Base-by-base conservation (phyloP, 106 monocot genomes). In the Acorus calamus region DNA sequence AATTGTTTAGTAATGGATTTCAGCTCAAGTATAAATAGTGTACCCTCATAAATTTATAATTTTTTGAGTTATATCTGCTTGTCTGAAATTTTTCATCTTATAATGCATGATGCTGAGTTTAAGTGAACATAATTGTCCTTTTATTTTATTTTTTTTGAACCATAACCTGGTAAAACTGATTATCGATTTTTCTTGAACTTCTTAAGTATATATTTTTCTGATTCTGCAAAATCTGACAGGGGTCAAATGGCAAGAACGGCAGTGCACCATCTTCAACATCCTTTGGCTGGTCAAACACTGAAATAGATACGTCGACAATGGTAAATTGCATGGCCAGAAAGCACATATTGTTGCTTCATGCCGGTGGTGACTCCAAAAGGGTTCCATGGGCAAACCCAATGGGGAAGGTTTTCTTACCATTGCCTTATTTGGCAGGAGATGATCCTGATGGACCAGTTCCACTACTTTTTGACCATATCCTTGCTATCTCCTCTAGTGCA, bases 351-450 rank as follows among this genome's bases (percentile, higher is more conserved):
- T 73, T 96, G 74, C 89, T 96, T 76, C 94, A 96, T 80, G 94
- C 94, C 69, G 94, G 94, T 52, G 94, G 94, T 47, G 94, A 96
- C 57, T 89, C 89, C 66, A 96, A 96, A 63, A 84, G 94, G 80
- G 84, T 96, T 69, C 94, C 94, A 61, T 96, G 94, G 90, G 90
- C 94, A 47, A 96, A 96, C 44, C 94, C 94, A 44, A 90, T 96
- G 94, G 94, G 94, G 8, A 96, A 96, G 68, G 94, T 85, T 69
- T 96, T 90, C 66, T 67, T 96, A 55, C 94, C 94, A 47, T 71
- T 96, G 2, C 94, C 94, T n/a, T 96, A 80, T 71, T 71, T 96
- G 61, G 87, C 90, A 10, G 64, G 52, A 59, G 90, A 96, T 74
- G 78, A 80, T 53, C 90, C 90, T 59, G 94, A 96, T 67, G 94